Evolutionary conservation across 179 eudicot species (phyloP).

Genomic region (Silene vulgaris): DNA sequence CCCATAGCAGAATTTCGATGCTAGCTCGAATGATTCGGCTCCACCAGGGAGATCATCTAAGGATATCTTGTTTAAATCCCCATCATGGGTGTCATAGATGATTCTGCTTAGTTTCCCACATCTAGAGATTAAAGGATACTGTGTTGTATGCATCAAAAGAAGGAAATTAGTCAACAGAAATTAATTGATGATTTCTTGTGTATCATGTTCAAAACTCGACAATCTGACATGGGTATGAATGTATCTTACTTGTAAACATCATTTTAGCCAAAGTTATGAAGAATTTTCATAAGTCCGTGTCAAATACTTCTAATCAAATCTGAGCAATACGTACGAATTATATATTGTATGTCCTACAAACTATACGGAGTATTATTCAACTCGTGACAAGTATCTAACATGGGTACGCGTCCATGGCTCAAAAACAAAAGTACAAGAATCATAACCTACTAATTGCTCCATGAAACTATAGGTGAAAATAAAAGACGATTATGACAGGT

Average conservation of each 20-base stretch:
- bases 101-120: slow-evolving; percentile 84
- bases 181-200: not conserved
- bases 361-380: not conserved
- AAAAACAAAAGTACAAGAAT: not conserved
- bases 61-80: slow-evolving; percentile 44
- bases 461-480: not conserved
- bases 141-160: slow-evolving; percentile 18
- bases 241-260: no score
- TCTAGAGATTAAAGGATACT: slow-evolving; percentile 86
- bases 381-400: not conserved
- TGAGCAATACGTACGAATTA: not conserved
- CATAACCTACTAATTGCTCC: not conserved
- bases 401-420: not conserved
- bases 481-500: no score
- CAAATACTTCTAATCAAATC: not conserved
- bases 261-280: no score
- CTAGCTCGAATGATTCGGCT: slow-evolving; percentile 68
- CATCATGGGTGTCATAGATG: slow-evolving; percentile 58
- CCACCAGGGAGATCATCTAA: slow-evolving; percentile 79
- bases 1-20: slow-evolving; percentile 89
- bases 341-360: not conserved
- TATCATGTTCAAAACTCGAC: not conserved
- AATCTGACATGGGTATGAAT: not conserved
- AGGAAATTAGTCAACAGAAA: not conserved
- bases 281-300: no score